Conservation (phyloP, 352 stramenopile genomes). For the Phytopythium vexans region DNA sequence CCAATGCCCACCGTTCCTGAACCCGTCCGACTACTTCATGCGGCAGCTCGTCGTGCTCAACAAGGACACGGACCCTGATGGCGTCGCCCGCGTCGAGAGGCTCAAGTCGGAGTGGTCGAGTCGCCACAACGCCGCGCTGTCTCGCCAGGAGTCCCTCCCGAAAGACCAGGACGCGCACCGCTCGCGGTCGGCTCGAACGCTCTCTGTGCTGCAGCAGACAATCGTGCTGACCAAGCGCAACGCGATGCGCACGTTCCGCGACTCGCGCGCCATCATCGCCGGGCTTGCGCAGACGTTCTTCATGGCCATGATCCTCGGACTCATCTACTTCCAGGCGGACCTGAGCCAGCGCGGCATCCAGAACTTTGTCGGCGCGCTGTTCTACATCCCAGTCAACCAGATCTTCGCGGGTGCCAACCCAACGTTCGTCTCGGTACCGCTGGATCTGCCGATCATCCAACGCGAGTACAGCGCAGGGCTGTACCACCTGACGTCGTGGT, state of each 20-base stretch:
- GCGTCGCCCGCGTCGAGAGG: conserved; percentile 27
- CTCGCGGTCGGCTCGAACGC: conserved; percentile 1
- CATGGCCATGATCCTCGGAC: conserved; percentile 27
- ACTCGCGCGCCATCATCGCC: conserved; percentile 22
- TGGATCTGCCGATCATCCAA: conserved; percentile 43
- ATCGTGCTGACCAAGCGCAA: conserved; percentile 35
- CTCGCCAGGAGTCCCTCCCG: neutral
- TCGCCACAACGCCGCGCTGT: neutral
- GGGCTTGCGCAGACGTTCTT: conserved; percentile 27
- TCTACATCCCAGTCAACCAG: conserved; percentile 45
- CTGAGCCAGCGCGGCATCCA: conserved; percentile 35
- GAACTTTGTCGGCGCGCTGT: conserved; percentile 45
- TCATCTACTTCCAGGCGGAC: conserved; percentile 48
- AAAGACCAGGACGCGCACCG: conserved; percentile 3
- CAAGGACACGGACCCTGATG: conserved; percentile 29
- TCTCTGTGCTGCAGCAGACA: conserved; percentile 24
- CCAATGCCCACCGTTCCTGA: conserved; percentile 39
- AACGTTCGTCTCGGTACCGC: conserved; percentile 34
- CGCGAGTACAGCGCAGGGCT: conserved; percentile 43
- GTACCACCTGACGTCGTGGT: conserved; percentile 42
- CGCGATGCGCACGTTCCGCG: conserved; percentile 26
- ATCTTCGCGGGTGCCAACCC: conserved; percentile 33
- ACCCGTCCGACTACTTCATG: conserved; percentile 70
- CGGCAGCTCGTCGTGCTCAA: conserved; percentile 50
- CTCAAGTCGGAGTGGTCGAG: conserved; percentile 35